Percentiles rank a stretch among this genome's conserved stretches.
phyloP scores from a whole-genome alignment of 2,329 filamentous ascomycete species.

The Monilinia laxa region DNA sequence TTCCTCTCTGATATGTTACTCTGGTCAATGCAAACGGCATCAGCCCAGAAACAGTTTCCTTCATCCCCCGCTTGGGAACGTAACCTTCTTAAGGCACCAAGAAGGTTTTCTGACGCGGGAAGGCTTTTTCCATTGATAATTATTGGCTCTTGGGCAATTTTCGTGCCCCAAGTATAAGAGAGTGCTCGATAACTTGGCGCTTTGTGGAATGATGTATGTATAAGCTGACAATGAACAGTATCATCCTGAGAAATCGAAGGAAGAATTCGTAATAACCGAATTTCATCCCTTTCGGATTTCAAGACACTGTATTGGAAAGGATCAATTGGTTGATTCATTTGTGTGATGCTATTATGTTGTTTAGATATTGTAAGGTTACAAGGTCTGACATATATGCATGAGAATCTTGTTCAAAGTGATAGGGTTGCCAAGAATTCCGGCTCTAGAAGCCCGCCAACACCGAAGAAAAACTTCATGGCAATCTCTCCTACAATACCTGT shows the following conservation, averaged over 20 bases:
- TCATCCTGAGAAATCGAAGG: conserved; percentile 20
- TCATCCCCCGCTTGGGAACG: conserved; percentile 24
- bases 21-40: conserved; percentile 37
- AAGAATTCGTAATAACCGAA: conserved; percentile 27
- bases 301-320: conserved; percentile 20
- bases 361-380: not conserved
- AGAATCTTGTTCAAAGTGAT: not conserved
- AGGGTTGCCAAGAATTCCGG: not conserved
- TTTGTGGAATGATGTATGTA: conserved; percentile 28
- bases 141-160: conserved; percentile 20
- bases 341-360: not conserved
- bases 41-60: conserved; percentile 33
- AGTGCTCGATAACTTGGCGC: conserved; percentile 34
- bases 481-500: not conserved
- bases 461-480: too few species aligned
- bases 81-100: conserved; percentile 31
- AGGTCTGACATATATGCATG: not conserved
- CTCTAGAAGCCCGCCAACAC: not conserved
- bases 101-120: conserved; percentile 29
- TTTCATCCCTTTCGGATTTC: conserved; percentile 19
- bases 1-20: conserved; percentile 30
- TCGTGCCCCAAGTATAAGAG: conserved; percentile 35
- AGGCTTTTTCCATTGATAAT: conserved; percentile 25
- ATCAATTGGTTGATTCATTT: not conserved
- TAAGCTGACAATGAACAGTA: conserved; percentile 26